Conservation (phyloP, 1,284 basidiomycete species). For the Marasmius tenuissimus region DNA sequence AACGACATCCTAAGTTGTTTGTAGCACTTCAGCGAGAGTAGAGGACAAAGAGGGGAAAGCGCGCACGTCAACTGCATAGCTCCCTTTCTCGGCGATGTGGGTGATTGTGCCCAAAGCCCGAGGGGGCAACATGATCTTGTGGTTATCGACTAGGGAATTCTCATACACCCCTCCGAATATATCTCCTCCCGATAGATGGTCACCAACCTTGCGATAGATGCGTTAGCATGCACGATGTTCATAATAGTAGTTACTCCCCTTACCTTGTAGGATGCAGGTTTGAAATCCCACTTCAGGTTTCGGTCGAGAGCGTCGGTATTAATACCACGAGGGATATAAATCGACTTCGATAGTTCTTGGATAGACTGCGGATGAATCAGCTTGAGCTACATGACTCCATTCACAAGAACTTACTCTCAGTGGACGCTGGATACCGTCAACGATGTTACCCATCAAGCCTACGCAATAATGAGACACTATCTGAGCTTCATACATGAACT, state of each 20-base stretch:
- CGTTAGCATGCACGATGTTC: slow-evolving; percentile 7
- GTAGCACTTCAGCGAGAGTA: slow-evolving; percentile 6
- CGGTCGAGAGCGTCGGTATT: slow-evolving; percentile 96
- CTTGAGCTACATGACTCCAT: slow-evolving; percentile 8
- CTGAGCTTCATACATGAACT: background rate
- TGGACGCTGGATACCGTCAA: slow-evolving; percentile 96
- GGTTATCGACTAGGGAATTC: slow-evolving; percentile 94
- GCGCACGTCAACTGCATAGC: slow-evolving; percentile 87
- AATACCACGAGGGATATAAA: slow-evolving; percentile 98
- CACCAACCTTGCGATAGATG: slow-evolving; percentile 70
- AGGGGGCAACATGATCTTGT: slow-evolving; percentile 96
- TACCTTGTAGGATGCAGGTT: slow-evolving; percentile 80
- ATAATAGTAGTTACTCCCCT: slow-evolving; percentile 7
- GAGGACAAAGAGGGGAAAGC: background rate
- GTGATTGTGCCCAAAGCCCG: slow-evolving; percentile 95
- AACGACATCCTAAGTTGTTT: slow-evolving; percentile 75
- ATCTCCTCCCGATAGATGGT: slow-evolving; percentile 96
- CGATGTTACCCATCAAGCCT: slow-evolving; percentile 98
- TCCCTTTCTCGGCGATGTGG: slow-evolving; percentile 91
- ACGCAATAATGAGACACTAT: background rate
- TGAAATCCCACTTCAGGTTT: slow-evolving; percentile 93
- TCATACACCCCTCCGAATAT: slow-evolving; percentile 96
- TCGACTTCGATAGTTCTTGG: slow-evolving; percentile 94
- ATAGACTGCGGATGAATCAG: slow-evolving; percentile 64
- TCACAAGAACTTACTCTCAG: slow-evolving; percentile 56